Base-by-base conservation (phyloP, 495 filamentous ascomycete species). In the Geopyxis carbonaria region DNA sequence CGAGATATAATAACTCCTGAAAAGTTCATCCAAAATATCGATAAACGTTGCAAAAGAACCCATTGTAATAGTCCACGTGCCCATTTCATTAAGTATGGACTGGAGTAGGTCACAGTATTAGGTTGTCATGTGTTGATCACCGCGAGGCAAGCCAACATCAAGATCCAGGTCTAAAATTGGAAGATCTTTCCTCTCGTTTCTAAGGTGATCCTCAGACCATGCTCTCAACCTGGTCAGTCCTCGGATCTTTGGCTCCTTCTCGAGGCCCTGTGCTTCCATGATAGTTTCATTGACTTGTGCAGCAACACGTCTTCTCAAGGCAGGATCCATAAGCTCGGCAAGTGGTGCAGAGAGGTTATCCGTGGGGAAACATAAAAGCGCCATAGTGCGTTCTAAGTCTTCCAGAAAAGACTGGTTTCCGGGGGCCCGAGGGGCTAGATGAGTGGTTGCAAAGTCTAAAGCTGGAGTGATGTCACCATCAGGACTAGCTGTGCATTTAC, bases 331-430 rank as follows among this genome's bases (percentile, higher is more conserved):
- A 25, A 95, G 65, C 14, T 69, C 69, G 10, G 75, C 71, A 20
- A 94, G 67, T 31, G 79, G 72, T 0, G 84, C 78, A 22, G 74
- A 66, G 15, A 95, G 67, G 37, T 71, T 79, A 40, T 82, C 74
- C 19, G 70, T 67, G 3, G 80, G 77, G 51, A 93, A 92, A 42
- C 94, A 80, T 27, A 95, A 63, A 30, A 97, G 73, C 1, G 83
- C 76, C 72, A 99, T 92, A 0, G 89, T 93, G 45, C 75, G 70
- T 58, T 99, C 89, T 14, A 99, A 68, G 46, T 93, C 85, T 42
- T 79, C 71, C 5, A 93, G 65, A 48, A 92, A 95, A 24, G 76
- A 69, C 14, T 68, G 70, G 44, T 87, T 85, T 25, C 41, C 40
- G 3, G 85, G 73, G 1, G 87, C 89, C 23, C 81, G 75, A 1